Conservation (phyloP, 768 basidiomycete genomes). For the Trametes cingulata region DNA sequence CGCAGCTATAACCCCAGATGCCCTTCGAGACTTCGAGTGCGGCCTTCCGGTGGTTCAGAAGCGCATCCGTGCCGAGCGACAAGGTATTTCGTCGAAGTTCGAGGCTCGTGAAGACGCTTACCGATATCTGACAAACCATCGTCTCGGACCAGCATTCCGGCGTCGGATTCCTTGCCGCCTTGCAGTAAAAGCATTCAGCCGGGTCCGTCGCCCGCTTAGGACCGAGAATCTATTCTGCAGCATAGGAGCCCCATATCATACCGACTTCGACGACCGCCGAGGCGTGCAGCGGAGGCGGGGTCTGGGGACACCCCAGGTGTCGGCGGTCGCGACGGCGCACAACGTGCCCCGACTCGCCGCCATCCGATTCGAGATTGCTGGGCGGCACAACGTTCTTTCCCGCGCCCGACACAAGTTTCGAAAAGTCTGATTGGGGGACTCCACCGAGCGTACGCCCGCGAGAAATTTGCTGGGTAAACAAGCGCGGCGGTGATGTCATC, state of each 20-base stretch:
- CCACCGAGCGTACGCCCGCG: background rate
- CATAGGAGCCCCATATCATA: background rate
- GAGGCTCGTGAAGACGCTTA: background rate
- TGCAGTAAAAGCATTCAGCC: background rate
- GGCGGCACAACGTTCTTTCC: background rate
- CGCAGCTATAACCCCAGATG: background rate
- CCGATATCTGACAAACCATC: slow-evolving; percentile 5
- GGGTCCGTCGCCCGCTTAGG: background rate
- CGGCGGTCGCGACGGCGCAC: background rate
- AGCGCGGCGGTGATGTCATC: slow-evolving; percentile 22
- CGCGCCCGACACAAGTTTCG: background rate
- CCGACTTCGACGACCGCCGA: background rate
- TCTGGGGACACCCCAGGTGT: background rate
- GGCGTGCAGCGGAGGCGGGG: background rate
- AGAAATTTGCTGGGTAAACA: slow-evolving; percentile 8
- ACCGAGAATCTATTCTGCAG: background rate
- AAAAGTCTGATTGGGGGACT: slow-evolving; percentile 1
- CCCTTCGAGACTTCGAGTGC: background rate
- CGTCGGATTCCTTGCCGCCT: background rate
- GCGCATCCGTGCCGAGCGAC: background rate
- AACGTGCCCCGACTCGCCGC: background rate
- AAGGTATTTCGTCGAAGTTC: slow-evolving; percentile 1
- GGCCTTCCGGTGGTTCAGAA: background rate
- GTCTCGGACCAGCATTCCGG: background rate
- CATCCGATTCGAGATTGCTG: background rate